Conservation (phyloP, 768 basidiomycete genomes). For the Mycena metata region DNA sequence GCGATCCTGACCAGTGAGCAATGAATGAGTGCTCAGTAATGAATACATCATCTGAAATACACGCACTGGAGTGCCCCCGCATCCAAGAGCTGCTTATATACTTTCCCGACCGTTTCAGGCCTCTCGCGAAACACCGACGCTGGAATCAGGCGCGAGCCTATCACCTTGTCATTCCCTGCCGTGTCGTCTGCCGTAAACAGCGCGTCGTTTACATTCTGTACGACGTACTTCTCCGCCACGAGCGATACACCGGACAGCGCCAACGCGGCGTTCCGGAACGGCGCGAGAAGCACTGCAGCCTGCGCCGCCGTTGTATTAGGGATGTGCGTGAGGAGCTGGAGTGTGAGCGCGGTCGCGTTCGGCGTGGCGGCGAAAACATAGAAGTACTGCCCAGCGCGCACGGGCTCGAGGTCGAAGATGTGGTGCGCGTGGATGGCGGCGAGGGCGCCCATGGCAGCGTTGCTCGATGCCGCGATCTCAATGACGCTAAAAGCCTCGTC, state of each 20-base stretch:
- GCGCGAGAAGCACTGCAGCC: slow-evolving; percentile 27
- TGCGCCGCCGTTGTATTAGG: slow-evolving; percentile 36
- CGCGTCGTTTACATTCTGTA: slow-evolving; percentile 34
- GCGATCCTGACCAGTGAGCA: slow-evolving; percentile 15
- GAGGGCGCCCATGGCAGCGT: slow-evolving; percentile 42
- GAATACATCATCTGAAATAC: slow-evolving; percentile 13
- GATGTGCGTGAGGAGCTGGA: slow-evolving; percentile 38
- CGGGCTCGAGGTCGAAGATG: slow-evolving; percentile 50
- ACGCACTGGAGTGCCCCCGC: slow-evolving; percentile 27
- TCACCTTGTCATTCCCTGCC: slow-evolving; percentile 29
- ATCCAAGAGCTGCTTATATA: slow-evolving; percentile 41
- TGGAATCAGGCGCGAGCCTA: slow-evolving; percentile 38
- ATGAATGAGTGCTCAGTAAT: slow-evolving; percentile 18
- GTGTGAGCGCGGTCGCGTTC: slow-evolving; percentile 11
- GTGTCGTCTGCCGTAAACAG: slow-evolving; percentile 33
- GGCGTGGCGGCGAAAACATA: slow-evolving; percentile 30
- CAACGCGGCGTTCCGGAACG: slow-evolving; percentile 39
- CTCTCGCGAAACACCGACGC: slow-evolving; percentile 5
- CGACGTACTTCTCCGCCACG: slow-evolving; percentile 10
- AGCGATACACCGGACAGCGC: slow-evolving; percentile 36
- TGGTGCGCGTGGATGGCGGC: slow-evolving; percentile 44
- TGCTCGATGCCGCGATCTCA: slow-evolving; percentile 37
- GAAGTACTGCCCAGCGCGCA: slow-evolving; percentile 49
- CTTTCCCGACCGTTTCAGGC: slow-evolving; percentile 35
- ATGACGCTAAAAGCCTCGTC: slow-evolving; percentile 42